A percentile compares a stretch with the other conserved stretches of the same genome.
phyloP scores from a whole-genome alignment of 2,329 filamentous ascomycete species.

The Xylaria sp. region DNA sequence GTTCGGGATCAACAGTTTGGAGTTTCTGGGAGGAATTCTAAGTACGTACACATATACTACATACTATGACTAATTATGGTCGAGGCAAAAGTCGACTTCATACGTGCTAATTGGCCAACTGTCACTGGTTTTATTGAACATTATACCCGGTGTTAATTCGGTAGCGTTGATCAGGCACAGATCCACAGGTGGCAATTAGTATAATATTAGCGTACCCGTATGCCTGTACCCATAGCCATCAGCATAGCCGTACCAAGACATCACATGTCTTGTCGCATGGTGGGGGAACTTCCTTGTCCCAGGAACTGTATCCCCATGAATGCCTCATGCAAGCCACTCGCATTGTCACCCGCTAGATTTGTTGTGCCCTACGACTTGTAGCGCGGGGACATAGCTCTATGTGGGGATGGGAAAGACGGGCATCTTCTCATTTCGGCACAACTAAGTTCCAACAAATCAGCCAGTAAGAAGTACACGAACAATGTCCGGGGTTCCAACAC shows the following conservation, averaged over 20 bases:
- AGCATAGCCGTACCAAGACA: neutral
- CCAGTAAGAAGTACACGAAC: neutral
- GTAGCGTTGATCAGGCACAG: slow-evolving; percentile 30
- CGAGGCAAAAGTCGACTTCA: neutral
- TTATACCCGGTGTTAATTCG: slow-evolving; percentile 23
- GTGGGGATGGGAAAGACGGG: slow-evolving; percentile 12
- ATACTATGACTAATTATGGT: slow-evolving; percentile 4
- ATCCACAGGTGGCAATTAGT: slow-evolving; percentile 2
- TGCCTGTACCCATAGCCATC: neutral
- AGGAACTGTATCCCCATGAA: slow-evolving; percentile 31
- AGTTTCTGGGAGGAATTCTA: neutral
- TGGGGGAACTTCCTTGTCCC: slow-evolving; percentile 17
- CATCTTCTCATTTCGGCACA: slow-evolving; percentile 19
- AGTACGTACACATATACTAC: slow-evolving; percentile 4
- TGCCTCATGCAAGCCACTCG: slow-evolving; percentile 34
- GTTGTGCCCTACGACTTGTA: slow-evolving; percentile 18
- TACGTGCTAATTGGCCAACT: slow-evolving; percentile 24
- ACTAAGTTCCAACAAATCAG: slow-evolving; percentile 1
- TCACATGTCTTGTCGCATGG: neutral
- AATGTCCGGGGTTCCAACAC: slow-evolving; percentile 6
- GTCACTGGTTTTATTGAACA: slow-evolving; percentile 10
- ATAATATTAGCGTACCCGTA: neutral
- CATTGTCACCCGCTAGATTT: slow-evolving; percentile 32
- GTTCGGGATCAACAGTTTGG: slow-evolving; percentile 9
- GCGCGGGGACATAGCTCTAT: slow-evolving; percentile 7